These are phyloP conservation scores for Eutrema heterophyllum DNA, from an alignment of 345 rosid species.

Conservation along the genomic window DNA sequence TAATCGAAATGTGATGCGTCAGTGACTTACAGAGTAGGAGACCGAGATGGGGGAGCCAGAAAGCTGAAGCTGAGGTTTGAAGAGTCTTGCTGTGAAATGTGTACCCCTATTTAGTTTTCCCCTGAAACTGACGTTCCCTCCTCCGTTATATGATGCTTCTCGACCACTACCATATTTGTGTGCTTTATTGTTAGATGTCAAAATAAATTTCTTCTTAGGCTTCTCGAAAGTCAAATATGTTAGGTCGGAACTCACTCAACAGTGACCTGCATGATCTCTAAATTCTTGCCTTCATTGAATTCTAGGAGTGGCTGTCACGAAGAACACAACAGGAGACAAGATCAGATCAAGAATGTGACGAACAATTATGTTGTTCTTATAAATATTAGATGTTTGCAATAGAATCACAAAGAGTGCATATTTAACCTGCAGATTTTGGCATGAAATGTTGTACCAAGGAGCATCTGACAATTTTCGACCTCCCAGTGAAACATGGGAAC, in stretches of 20 bases:
- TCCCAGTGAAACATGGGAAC: slow-evolving; percentile 51
- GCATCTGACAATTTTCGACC: slow-evolving; percentile 36
- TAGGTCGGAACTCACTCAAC: slow-evolving; percentile 56
- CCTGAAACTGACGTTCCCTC: slow-evolving; percentile 64
- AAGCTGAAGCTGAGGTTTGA: slow-evolving; percentile 49
- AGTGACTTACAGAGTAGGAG: slow-evolving; percentile 58
- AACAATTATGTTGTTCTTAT: background rate
- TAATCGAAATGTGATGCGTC: background rate
- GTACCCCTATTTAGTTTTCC: slow-evolving; percentile 52
- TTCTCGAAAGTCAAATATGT: background rate
- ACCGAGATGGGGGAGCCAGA: slow-evolving; percentile 41
- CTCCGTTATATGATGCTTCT: slow-evolving; percentile 68
- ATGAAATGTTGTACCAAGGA: slow-evolving; percentile 74
- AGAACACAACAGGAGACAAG: background rate
- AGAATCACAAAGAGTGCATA: background rate
- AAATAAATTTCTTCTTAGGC: background rate
- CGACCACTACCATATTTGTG: slow-evolving; percentile 34
- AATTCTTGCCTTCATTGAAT: slow-evolving; percentile 28
- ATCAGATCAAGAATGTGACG: background rate
- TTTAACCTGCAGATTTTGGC: slow-evolving; percentile 67
- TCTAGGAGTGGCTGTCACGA: slow-evolving; percentile 57
- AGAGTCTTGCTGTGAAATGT: slow-evolving; percentile 49
- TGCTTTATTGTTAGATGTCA: background rate
- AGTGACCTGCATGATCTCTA: slow-evolving; percentile 41
- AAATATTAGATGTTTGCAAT: background rate